Conservation (phyloP, 371 early-diverging fungal genomes). For the Rhizomucor miehei region DNA sequence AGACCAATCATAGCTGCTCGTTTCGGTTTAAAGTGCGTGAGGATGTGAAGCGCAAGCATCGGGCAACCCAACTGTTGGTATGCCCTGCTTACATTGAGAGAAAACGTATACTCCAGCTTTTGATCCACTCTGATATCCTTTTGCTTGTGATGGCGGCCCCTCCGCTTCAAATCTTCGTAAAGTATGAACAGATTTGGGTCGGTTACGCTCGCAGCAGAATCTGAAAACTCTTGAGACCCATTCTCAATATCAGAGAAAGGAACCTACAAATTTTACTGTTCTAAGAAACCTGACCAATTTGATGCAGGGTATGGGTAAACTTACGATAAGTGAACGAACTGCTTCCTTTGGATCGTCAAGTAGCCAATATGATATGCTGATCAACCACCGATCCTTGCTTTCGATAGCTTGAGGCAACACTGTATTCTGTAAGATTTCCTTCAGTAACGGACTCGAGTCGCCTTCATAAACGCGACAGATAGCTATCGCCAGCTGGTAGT, state of each 20-base stretch:
- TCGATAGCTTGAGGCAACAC: constrained; percentile 43
- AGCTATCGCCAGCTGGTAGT: constrained; percentile 88
- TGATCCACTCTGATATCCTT: constrained; percentile 18
- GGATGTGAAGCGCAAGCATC: constrained; percentile 65
- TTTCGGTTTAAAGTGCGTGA: constrained; percentile 23
- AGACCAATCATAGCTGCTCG: background rate
- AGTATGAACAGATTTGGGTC: constrained; percentile 80
- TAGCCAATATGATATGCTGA: constrained; percentile 63
- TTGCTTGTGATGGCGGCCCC: constrained; percentile 14
- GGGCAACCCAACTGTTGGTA: constrained; percentile 83
- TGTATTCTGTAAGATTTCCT: constrained; percentile 47
- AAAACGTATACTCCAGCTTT: constrained; percentile 53
- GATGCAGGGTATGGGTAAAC: too few relatives aligned
- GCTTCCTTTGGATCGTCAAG: constrained; percentile 64
- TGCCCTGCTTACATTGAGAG: constrained; percentile 54
- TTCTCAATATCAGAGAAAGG: background rate
- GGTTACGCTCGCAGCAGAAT: constrained; percentile 29
- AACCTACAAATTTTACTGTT: constrained; percentile 6
- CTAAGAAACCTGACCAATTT: too few relatives aligned
- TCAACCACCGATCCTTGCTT: constrained; percentile 73
- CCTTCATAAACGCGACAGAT: constrained; percentile 84
- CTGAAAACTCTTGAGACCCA: constrained; percentile 3
- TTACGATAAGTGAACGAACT: constrained; percentile 62
- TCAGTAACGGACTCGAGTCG: constrained; percentile 61
- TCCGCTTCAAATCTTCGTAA: constrained; percentile 66